Conservation (phyloP, 192 early-diverging fungal genomes). For the Coemansia sp. region DNA sequence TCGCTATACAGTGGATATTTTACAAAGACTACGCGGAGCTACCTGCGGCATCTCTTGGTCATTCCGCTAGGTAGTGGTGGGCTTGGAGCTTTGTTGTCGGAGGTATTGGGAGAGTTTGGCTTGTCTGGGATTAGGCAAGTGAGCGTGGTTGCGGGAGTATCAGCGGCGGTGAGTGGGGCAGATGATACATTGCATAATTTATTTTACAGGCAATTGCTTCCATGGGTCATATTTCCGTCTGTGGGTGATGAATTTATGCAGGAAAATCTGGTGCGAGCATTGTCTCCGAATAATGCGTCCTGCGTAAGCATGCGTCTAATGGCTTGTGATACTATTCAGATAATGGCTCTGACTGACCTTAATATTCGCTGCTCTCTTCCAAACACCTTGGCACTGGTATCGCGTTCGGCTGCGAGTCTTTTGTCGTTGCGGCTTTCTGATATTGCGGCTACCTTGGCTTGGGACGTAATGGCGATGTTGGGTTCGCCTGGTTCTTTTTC, state of each 20-base stretch:
- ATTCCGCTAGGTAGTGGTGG: not conserved
- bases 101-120: not conserved
- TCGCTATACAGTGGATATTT: not conserved
- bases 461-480: slow-evolving; percentile 10
- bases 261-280: not conserved
- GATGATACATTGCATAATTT: not conserved
- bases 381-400: not conserved
- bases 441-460: not conserved
- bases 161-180: not conserved
- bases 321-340: not conserved
- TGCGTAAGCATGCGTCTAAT: not conserved
- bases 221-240: not conserved
- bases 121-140: not conserved
- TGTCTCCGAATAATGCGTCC: not conserved
- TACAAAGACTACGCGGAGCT: not conserved
- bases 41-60: slow-evolving; percentile 10
- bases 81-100: not conserved
- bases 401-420: not conserved
- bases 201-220: not conserved
- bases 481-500: not conserved
- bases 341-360: not conserved
- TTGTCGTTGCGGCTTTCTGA: not conserved
- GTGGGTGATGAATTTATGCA: slow-evolving; percentile 1
- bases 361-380: not conserved
- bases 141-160: not conserved